These are phyloP conservation scores for Fusarium concolor DNA, from an alignment of 2,329 filamentous ascomycete species.

Conservation along the genomic window DNA sequence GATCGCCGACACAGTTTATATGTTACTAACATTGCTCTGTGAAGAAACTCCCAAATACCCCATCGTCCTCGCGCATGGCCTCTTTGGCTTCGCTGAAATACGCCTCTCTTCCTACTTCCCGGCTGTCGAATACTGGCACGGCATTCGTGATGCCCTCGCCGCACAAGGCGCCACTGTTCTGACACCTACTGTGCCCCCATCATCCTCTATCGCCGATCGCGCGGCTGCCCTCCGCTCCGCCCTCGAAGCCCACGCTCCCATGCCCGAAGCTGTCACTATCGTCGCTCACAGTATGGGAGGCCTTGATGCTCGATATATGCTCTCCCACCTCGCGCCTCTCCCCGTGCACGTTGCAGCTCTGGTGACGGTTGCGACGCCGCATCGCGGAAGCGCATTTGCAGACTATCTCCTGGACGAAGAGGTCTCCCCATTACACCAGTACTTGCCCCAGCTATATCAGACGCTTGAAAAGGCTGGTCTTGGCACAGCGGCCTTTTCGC, in stretches of 20 bases:
- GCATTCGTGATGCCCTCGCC: constrained; percentile 68
- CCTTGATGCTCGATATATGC: constrained; percentile 74
- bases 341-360: constrained; percentile 62
- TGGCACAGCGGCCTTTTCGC: constrained; percentile 69
- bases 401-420: constrained; percentile 61
- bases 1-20: no score
- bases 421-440: constrained; percentile 55
- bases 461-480: constrained; percentile 64
- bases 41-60: constrained; percentile 68
- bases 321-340: constrained; percentile 64
- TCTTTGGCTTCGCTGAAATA: constrained; percentile 72
- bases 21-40: not conserved
- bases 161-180: constrained; percentile 67
- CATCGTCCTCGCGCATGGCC: constrained; percentile 73
- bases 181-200: constrained; percentile 70
- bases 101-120: constrained; percentile 64
- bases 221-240: constrained; percentile 67
- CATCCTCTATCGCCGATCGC: constrained; percentile 69
- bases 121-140: constrained; percentile 72
- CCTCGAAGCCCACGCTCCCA: constrained; percentile 60
- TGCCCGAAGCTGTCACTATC: constrained; percentile 73
- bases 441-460: constrained; percentile 67
- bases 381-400: constrained; percentile 66
- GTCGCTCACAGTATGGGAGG: constrained; percentile 77
- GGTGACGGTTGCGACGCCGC: constrained; percentile 67